A percentile compares a stretch with the other conserved stretches of the same genome.
These are phyloP conservation scores for Debaryomyces fabryi DNA, from an alignment of 1,139 yeast genomes.

Conservation along the genomic window DNA sequence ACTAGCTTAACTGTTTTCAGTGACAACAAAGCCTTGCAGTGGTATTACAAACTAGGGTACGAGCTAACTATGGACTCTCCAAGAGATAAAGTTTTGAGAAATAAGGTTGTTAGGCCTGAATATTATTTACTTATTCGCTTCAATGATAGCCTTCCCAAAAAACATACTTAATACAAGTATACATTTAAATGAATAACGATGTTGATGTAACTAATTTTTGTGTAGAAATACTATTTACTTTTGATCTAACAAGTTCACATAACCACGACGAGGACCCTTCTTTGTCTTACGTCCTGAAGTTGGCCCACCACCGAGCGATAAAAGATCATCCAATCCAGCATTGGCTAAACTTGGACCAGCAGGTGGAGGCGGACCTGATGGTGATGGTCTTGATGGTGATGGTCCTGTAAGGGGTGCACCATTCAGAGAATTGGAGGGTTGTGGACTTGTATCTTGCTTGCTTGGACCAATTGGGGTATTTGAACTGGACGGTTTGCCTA, in stretches of 20 bases:
- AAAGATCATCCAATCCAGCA: constrained; percentile 70
- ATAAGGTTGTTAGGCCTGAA: constrained; percentile 41
- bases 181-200: background rate
- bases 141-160: background rate
- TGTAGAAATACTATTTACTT: constrained; percentile 5
- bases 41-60: constrained; percentile 50
- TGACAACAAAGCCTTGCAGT: constrained; percentile 46
- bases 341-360: constrained; percentile 34
- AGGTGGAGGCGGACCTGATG: constrained; percentile 11
- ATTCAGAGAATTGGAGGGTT: constrained; percentile 7
- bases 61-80: constrained; percentile 45
- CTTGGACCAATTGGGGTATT: constrained; percentile 11
- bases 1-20: constrained; percentile 55
- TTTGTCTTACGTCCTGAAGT: constrained; percentile 51
- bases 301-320: constrained; percentile 49
- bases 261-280: constrained; percentile 72
- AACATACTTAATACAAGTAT: background rate
- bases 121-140: constrained; percentile 29
- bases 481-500: constrained; percentile 15
- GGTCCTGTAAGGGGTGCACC: constrained; percentile 6
- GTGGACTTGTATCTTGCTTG: constrained; percentile 5
- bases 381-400: constrained; percentile 11
- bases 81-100: constrained; percentile 38
- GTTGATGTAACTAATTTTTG: background rate
- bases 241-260: constrained; percentile 72